Evolutionary conservation across 306 rosid genomes (phyloP).

Genomic region (Citrullus mucosospermus): DNA sequence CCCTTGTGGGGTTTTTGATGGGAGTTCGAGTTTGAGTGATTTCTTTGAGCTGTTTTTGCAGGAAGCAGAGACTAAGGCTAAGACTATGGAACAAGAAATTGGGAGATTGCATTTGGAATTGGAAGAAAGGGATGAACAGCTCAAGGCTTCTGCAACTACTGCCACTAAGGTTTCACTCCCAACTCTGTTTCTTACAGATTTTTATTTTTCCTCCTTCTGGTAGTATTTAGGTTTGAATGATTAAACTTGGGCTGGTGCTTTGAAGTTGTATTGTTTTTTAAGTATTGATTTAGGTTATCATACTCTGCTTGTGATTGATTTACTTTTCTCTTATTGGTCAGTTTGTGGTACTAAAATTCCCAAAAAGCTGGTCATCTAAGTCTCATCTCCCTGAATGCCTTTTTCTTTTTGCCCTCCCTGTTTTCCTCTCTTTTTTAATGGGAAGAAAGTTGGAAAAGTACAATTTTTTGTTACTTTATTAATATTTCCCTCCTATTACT

Average conservation of each 20-base stretch:
- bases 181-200: constrained; percentile 8
- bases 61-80: constrained; percentile 84
- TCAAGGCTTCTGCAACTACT: constrained; percentile 56
- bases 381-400: neutral
- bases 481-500: neutral
- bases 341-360: neutral
- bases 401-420: neutral
- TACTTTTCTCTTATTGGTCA: neutral
- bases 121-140: constrained; percentile 54
- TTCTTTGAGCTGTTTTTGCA: constrained; percentile 20
- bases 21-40: constrained; percentile 3
- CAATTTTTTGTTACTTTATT: neutral
- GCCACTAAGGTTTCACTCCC: constrained; percentile 51
- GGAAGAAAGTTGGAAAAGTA: neutral
- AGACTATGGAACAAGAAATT: constrained; percentile 65
- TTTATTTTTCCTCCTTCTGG: constrained; percentile 2
- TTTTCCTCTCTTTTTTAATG: neutral
- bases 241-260: neutral
- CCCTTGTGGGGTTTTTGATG: constrained; percentile 11
- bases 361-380: neutral
- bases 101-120: constrained; percentile 43
- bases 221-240: neutral
- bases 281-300: neutral
- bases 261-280: neutral
- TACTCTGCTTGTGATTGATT: neutral